A percentile compares a stretch with the other conserved stretches of the same genome.
Evolutionary conservation across 208 protist genomes (phyloP).

Genomic region (Tritrichomonas foetus): DNA sequence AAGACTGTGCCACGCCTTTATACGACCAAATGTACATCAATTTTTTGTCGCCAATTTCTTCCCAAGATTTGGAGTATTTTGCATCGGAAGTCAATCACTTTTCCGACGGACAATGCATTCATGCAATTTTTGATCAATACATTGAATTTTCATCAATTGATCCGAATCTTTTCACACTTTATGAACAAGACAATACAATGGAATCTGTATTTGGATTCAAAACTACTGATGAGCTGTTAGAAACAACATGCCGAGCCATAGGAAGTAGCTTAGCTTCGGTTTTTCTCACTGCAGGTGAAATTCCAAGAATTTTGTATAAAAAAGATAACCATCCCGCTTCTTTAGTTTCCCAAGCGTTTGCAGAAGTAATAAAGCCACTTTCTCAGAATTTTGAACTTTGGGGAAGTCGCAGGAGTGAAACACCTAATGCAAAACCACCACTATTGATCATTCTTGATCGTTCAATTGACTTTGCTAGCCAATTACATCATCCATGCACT

Average conservation of each 20-base stretch:
- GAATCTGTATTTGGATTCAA: background rate
- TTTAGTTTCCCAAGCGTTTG: background rate
- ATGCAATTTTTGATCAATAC: conserved; percentile 16
- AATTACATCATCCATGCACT: background rate
- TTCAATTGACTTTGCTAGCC: background rate
- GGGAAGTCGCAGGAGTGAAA: background rate
- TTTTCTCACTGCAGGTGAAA: conserved; percentile 2
- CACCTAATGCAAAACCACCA: background rate
- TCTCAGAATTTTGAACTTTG: conserved; percentile 14
- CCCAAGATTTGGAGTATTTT: background rate
- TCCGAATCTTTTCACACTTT: background rate
- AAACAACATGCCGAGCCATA: background rate
- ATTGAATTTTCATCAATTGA: conserved; percentile 9
- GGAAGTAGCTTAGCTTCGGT: background rate
- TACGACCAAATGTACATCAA: background rate
- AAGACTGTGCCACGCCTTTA: background rate
- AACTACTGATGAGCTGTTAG: background rate
- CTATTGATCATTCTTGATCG: conserved; percentile 8
- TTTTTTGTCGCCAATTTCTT: background rate
- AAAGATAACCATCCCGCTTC: background rate
- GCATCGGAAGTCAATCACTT: background rate
- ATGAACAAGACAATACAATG: background rate
- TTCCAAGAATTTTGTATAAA: background rate
- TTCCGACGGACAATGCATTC: background rate
- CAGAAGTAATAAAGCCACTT: background rate